These are phyloP conservation scores for Cystofilobasidium ferigula DNA, from an alignment of 768 basidiomycete genomes.

Conservation along the genomic window DNA sequence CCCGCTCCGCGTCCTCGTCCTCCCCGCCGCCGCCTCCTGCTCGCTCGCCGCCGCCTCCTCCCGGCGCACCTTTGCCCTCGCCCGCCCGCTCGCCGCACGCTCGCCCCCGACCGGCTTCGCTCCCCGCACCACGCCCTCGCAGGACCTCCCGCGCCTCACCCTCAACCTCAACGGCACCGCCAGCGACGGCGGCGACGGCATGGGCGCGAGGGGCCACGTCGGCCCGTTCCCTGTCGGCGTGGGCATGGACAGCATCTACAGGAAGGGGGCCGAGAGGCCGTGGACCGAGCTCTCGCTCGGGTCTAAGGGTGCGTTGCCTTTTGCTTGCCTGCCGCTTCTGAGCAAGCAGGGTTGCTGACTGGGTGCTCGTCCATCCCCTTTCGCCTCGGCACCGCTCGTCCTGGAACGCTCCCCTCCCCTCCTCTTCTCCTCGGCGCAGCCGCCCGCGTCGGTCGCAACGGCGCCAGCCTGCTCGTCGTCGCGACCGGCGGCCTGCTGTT, in stretches of 20 bases:
- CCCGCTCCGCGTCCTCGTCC: too few relatives aligned
- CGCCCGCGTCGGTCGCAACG: not conserved
- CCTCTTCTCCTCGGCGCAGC: not conserved
- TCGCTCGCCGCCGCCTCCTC: too few relatives aligned
- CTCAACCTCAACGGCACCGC: not conserved
- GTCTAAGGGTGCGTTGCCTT: conserved; percentile 9
- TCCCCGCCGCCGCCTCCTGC: too few relatives aligned
- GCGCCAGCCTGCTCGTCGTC: not conserved
- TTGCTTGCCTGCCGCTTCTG: not conserved
- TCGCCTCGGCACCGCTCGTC: too few relatives aligned
- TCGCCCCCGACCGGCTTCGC: not conserved
- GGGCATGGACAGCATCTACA: not conserved
- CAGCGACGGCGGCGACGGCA: not conserved
- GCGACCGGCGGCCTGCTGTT: conserved; percentile 9
- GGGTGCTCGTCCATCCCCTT: not conserved
- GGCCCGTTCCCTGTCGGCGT: conserved; percentile 21
- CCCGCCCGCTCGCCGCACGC: not conserved
- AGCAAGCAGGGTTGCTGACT: not conserved
- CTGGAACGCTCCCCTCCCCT: not conserved
- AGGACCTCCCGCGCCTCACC: not conserved
- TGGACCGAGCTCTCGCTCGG: conserved; percentile 11
- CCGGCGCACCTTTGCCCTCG: too few relatives aligned
- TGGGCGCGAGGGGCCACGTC: conserved; percentile 13
- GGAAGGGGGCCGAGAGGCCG: not conserved
- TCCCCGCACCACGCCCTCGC: not conserved